Base-by-base conservation (phyloP, 768 basidiomycete genomes). In the Phylloporus arenicola region DNA sequence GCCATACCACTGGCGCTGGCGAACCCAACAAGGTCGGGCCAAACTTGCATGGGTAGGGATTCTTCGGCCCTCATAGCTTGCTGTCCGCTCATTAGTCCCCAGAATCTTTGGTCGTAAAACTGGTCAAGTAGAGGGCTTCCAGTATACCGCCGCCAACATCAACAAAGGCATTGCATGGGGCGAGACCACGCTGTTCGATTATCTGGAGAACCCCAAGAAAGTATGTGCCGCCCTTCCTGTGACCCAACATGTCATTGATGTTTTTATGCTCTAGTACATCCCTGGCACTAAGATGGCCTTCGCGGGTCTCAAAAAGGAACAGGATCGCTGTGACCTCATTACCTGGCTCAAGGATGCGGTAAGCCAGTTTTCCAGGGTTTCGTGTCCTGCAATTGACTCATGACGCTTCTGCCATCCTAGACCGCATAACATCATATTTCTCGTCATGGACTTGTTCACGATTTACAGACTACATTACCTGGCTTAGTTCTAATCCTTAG, bases 201-300 rank as follows among this genome's bases (percentile, higher is more conserved):
- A 93, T 71, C 83, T 93, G 47, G 89, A 92, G 74, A 92, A 96
- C 79, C 94, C 94, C 54, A 97, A 97, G 79, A 95, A 95, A 82
- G 91, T 88, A 51, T 55, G 77, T 48, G 11, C 4, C 1, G 3
- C 3, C 3, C 25, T 33, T 31, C 13, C 6, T 7, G 40, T 14
- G 20, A 4, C 10, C 10, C 4, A n/a, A 6, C 20, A 6, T 5
- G 10, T 12, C 6, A 24, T 29, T 0, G 44, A 52, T 19, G 1
- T 35, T 37, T 27, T 3, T 19, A 1, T n/a, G 9, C 24, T 40
- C 40, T 52, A 90, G 88, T 93, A 92, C 75, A 94, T 94, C 58
- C 91, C 91, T 34, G 93, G 94, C 43, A 96, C 94, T 45, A 96
- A 95, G 77, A 97, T 97, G 94, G 94, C 93, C 51, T 97, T 96